A percentile compares a stretch with the other conserved stretches of the same genome.
Evolutionary conservation across 352 stramenopile species (phyloP).

Genomic region (Pythium sukuiense): DNA sequence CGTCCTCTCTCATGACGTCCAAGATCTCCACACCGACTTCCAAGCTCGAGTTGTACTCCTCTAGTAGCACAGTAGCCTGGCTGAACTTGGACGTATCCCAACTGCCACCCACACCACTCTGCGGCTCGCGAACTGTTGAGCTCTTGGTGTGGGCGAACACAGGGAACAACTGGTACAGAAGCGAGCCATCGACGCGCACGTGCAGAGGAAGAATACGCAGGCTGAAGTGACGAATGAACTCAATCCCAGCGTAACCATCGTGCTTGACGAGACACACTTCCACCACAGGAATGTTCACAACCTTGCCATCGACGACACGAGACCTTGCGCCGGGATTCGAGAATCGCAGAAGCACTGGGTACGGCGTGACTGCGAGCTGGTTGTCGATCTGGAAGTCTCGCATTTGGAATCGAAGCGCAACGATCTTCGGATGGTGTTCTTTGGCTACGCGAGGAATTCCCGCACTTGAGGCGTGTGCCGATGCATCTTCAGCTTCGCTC

Average conservation of each 20-base stretch:
- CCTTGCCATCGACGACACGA: conserved; percentile 50
- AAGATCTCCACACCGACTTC: conserved; percentile 72
- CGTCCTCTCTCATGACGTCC: conserved; percentile 67
- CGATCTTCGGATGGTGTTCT: conserved; percentile 52
- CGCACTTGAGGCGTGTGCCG: neutral
- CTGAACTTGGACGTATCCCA: conserved; percentile 35
- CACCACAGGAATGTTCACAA: conserved; percentile 62
- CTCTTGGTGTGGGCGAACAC: conserved; percentile 57
- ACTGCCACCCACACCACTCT: conserved; percentile 20
- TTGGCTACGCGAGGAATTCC: conserved; percentile 54
- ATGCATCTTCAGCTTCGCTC: conserved; percentile 41
- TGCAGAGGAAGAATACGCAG: conserved; percentile 68
- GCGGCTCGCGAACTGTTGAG: conserved; percentile 13
- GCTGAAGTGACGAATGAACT: conserved; percentile 88
- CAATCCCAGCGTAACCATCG: conserved; percentile 82
- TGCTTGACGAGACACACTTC: conserved; percentile 82
- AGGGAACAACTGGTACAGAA: conserved; percentile 75
- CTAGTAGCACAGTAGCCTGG: conserved; percentile 53
- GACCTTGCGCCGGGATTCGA: conserved; percentile 58
- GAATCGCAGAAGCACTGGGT: conserved; percentile 83
- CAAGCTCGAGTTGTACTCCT: conserved; percentile 75
- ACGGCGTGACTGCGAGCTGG: conserved; percentile 77
- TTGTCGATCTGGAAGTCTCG: conserved; percentile 88
- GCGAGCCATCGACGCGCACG: conserved; percentile 76
- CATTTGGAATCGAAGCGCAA: conserved; percentile 69